Percentiles rank a stretch among this genome's conserved stretches.
These are phyloP conservation scores for Gautieria morchelliformis DNA, from an alignment of 768 basidiomycete genomes.

Conservation along the genomic window DNA sequence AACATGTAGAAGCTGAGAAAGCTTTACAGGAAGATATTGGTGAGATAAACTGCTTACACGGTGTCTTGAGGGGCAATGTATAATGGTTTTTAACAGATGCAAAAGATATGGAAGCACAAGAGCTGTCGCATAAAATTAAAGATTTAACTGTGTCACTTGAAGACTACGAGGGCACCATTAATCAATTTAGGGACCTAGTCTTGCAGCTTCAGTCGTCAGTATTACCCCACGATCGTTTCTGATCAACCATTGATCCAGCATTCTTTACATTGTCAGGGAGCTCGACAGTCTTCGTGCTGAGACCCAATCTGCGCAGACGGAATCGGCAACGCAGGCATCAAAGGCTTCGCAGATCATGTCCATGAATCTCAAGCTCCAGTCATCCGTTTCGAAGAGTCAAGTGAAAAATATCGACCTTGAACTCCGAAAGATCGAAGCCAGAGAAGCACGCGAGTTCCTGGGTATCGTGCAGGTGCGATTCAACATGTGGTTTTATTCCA, in stretches of 20 bases:
- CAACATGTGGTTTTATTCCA: neutral
- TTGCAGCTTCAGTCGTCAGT: constrained; percentile 66
- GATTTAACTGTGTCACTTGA: constrained; percentile 67
- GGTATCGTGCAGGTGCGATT: constrained; percentile 65
- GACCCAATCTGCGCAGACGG: constrained; percentile 75
- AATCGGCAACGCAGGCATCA: constrained; percentile 73
- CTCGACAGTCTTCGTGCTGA: constrained; percentile 75
- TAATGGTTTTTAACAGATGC: constrained; percentile 35
- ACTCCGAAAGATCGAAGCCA: constrained; percentile 73
- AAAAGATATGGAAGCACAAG: constrained; percentile 63
- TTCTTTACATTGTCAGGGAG: constrained; percentile 43
- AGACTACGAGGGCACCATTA: constrained; percentile 82
- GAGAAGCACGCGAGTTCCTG: constrained; percentile 72
- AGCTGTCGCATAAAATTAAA: constrained; percentile 54
- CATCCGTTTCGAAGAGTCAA: constrained; percentile 83
- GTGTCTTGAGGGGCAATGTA: neutral
- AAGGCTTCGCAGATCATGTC: constrained; percentile 93
- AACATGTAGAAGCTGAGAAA: constrained; percentile 89
- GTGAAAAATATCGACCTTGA: constrained; percentile 86
- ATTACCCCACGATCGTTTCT: neutral
- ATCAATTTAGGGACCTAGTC: constrained; percentile 90
- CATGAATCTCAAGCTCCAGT: constrained; percentile 89
- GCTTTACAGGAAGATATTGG: constrained; percentile 83
- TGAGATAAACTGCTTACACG: constrained; percentile 25
- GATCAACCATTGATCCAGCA: neutral